Conservation (phyloP, 2,329 filamentous ascomycete species). For the Thermomyces lanuginosus region DNA sequence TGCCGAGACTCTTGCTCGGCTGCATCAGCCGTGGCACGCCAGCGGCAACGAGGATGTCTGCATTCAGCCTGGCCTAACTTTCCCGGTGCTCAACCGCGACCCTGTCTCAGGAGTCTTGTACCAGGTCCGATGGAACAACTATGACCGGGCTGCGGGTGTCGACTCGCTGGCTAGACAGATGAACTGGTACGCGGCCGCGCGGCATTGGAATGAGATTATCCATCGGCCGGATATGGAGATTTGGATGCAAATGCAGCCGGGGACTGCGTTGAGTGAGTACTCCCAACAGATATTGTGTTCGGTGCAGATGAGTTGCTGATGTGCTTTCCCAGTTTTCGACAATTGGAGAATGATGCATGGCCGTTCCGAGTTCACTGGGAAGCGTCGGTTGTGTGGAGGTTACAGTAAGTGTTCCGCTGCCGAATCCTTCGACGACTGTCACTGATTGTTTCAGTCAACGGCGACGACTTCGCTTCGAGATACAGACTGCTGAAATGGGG, state of each 20-base stretch:
- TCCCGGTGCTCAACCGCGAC: conserved; percentile 55
- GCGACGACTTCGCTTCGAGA: conserved; percentile 64
- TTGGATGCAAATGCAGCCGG: conserved; percentile 67
- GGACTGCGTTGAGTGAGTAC: conserved; percentile 53
- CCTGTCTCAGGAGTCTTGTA: conserved; percentile 29
- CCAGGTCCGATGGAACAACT: conserved; percentile 83
- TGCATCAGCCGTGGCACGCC: conserved; percentile 58
- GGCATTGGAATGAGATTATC: conserved; percentile 56
- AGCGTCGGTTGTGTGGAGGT: conserved; percentile 74
- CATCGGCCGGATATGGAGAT: conserved; percentile 50
- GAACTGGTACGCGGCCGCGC: conserved; percentile 80
- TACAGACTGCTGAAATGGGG: conserved; percentile 55
- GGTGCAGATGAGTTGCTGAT: too few relatives aligned
- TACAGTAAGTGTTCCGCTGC: conserved; percentile 49
- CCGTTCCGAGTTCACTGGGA: conserved; percentile 63
- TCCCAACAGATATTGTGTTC: too few relatives aligned
- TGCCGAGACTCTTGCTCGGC: conserved; percentile 41
- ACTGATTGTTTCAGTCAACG: conserved; percentile 41
- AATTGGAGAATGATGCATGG: conserved; percentile 94
- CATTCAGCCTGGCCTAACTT: conserved; percentile 53
- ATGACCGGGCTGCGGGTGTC: conserved; percentile 59
- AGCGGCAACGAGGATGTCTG: conserved; percentile 74
- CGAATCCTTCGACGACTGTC: conserved; percentile 1
- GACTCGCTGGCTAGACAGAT: too few relatives aligned
- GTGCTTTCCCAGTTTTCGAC: conserved; percentile 54